Conservation (phyloP, 2,329 filamentous ascomycete genomes). For the Triangularia verruculosa region DNA sequence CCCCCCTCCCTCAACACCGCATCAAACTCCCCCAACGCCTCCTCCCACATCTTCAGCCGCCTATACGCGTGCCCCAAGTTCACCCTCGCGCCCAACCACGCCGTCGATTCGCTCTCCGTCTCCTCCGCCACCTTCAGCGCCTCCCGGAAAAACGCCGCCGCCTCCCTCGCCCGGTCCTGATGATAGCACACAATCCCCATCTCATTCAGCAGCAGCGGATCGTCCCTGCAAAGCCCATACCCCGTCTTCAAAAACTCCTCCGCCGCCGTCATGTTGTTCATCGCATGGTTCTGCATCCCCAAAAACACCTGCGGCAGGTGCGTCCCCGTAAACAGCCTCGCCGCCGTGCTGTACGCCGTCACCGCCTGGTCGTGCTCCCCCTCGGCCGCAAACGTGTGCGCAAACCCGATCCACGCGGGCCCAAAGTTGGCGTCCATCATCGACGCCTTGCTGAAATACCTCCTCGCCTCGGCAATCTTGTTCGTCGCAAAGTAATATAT, state of each 20-base stretch:
- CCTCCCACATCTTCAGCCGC: constrained; percentile 63
- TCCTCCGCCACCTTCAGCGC: constrained; percentile 76
- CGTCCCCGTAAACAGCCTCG: constrained; percentile 91
- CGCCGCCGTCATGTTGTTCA: constrained; percentile 91
- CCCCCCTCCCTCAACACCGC: constrained; percentile 80
- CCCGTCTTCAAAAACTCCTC: constrained; percentile 93
- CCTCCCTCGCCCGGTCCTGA: constrained; percentile 73
- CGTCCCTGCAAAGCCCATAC: constrained; percentile 75
- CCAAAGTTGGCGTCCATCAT: constrained; percentile 98
- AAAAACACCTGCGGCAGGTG: constrained; percentile 94
- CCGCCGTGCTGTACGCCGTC: constrained; percentile 93
- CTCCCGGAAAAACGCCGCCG: constrained; percentile 72
- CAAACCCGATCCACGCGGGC: constrained; percentile 97
- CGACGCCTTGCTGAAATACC: constrained; percentile 95
- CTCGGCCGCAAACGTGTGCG: constrained; percentile 95
- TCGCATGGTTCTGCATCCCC: constrained; percentile 95
- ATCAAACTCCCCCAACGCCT: constrained; percentile 78
- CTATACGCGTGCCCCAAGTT: constrained; percentile 89
- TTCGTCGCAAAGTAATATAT: constrained; percentile 89
- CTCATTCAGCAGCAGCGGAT: constrained; percentile 91
- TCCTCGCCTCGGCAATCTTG: constrained; percentile 86
- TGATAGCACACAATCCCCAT: constrained; percentile 96
- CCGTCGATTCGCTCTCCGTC: constrained; percentile 75
- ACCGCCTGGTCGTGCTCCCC: constrained; percentile 98
- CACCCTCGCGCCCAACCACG: constrained; percentile 79